These are phyloP conservation scores for Trichoderma lentiforme DNA, from an alignment of 2,329 filamentous ascomycete species.

Conservation along the genomic window DNA sequence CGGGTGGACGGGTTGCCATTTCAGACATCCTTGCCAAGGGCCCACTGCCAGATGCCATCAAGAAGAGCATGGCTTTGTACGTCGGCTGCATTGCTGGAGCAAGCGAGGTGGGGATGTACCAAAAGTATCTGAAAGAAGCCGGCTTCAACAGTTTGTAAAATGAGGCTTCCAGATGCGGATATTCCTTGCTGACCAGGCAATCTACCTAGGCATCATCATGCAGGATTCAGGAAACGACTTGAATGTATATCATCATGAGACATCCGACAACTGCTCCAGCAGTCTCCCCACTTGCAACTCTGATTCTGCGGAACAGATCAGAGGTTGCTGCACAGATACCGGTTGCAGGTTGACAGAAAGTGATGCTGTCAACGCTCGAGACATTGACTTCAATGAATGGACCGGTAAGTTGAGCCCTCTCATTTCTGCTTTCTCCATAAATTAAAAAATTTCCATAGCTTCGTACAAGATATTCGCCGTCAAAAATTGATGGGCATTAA, in stretches of 20 bases:
- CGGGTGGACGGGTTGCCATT: conserved; percentile 55
- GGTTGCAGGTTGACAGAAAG: neutral
- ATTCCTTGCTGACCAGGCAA: neutral
- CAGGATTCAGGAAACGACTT: neutral
- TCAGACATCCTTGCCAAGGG: conserved; percentile 57
- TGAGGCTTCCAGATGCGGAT: neutral
- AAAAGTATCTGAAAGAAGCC: conserved; percentile 45
- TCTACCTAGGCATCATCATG: neutral
- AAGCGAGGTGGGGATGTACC: conserved; percentile 50
- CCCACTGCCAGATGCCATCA: conserved; percentile 46
- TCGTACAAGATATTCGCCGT: neutral
- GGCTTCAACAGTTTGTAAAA: conserved; percentile 40
- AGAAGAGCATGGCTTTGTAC: conserved; percentile 49
- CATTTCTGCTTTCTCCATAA: neutral
- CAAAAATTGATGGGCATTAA: neutral
- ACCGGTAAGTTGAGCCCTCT: neutral
- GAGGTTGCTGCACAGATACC: neutral
- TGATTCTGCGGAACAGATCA: neutral
- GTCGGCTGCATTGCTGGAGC: conserved; percentile 60
- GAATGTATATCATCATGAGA: neutral
- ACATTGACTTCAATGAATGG: neutral
- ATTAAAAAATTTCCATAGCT: neutral
- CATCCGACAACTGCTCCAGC: neutral
- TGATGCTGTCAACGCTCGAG: no score
- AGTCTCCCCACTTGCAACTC: neutral